Percentiles rank a stretch among this genome's conserved stretches.
Evolutionary conservation across 192 early-diverging fungal species (phyloP).

Genomic region (Podila epicladia): DNA sequence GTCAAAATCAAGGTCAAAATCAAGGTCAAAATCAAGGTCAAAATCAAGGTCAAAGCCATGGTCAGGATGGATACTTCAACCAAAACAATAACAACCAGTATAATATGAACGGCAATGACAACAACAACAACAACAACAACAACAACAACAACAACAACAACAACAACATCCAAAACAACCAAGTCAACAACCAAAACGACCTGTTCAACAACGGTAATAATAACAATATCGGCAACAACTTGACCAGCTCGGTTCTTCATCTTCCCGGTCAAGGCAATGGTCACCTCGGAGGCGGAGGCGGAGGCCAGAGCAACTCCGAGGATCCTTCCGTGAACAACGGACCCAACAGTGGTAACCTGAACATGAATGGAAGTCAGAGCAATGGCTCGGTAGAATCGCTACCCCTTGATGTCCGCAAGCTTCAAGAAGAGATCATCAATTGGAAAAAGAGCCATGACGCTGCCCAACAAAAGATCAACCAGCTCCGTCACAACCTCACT

Average conservation of each 20-base stretch:
- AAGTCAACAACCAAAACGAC: conserved; percentile 2
- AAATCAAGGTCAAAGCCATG: conserved; percentile 11
- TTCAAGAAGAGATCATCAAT: conserved; percentile 36
- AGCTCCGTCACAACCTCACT: conserved; percentile 31
- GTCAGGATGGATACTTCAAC: conserved; percentile 4
- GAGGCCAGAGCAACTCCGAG: conserved; percentile 7
- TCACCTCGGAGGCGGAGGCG: neutral
- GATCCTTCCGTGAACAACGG: conserved; percentile 11
- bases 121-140: conserved; percentile 12
- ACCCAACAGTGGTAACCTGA: neutral
- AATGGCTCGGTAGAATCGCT: conserved; percentile 5
- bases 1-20: conserved; percentile 11
- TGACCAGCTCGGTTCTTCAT: conserved; percentile 13
- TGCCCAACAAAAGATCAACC: conserved; percentile 25
- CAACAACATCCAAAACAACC: neutral
- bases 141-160: conserved; percentile 26
- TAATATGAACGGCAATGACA: conserved; percentile 26
- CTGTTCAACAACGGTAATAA: conserved; percentile 9
- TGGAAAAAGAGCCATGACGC: conserved; percentile 47
- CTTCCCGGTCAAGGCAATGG: conserved; percentile 16
- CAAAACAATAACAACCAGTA: conserved; percentile 13
- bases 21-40: conserved; percentile 9
- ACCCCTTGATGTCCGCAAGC: conserved; percentile 29
- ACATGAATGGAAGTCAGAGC: conserved; percentile 3
- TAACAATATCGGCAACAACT: conserved; percentile 2